A percentile compares a stretch with the other conserved stretches of the same genome.
Conservation (phyloP, 768 basidiomycete species). For the Mycena olivaceomarginata region DNA sequence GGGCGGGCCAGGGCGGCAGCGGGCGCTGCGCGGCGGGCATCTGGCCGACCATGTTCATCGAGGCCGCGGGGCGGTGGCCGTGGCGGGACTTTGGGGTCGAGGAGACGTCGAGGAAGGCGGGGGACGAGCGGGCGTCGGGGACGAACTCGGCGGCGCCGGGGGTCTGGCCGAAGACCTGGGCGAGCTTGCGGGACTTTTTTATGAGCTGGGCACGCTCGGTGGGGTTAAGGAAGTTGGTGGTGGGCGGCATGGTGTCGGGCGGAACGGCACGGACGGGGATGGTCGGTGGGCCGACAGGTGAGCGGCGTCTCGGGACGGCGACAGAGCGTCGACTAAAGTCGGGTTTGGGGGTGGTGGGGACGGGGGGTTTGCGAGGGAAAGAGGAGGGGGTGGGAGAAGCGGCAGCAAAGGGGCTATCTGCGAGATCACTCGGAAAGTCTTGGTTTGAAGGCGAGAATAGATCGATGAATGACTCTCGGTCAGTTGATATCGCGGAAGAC, state of each 20-base stretch:
- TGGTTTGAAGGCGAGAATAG: constrained; percentile 36
- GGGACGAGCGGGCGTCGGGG: constrained; percentile 50
- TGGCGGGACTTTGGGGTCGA: constrained; percentile 19
- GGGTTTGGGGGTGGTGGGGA: constrained; percentile 69
- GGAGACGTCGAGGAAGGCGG: constrained; percentile 45
- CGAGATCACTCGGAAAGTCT: constrained; percentile 9
- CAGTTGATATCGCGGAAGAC: constrained; percentile 47
- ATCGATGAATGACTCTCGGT: constrained; percentile 46
- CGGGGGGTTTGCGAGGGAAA: constrained; percentile 63
- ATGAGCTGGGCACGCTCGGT: constrained; percentile 84
- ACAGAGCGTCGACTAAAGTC: constrained; percentile 54
- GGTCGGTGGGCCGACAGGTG: constrained; percentile 21
- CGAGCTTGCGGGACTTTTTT: constrained; percentile 84
- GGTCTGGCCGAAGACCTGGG: constrained; percentile 86
- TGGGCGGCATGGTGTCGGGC: constrained; percentile 68
- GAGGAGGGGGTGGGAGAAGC: constrained; percentile 49
- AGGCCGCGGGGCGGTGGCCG: constrained; percentile 53
- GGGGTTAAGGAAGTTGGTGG: constrained; percentile 79
- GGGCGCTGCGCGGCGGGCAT: constrained; percentile 39
- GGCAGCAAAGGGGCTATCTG: constrained; percentile 37
- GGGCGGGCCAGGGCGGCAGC: constrained; percentile 55
- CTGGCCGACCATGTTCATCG: constrained; percentile 51
- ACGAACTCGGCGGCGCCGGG: constrained; percentile 68
- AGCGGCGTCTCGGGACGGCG: neutral
- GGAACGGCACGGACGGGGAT: constrained; percentile 37